Conservation (phyloP, 192 early-diverging fungal species). For the Kickxella alabastrina region DNA sequence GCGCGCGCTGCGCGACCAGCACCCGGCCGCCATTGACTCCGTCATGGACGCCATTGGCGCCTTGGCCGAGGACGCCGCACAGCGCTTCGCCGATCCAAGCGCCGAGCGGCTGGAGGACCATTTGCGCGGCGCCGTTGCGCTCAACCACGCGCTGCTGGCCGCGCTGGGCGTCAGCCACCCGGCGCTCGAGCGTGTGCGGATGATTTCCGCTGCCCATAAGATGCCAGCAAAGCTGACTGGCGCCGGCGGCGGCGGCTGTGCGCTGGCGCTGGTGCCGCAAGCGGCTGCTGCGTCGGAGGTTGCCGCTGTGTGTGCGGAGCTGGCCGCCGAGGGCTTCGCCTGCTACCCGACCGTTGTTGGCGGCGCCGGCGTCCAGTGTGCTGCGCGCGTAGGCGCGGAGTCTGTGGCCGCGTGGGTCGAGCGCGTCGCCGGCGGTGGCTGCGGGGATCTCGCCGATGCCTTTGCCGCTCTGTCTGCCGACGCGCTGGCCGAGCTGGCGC, state of each 20-base stretch:
- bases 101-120: constrained; percentile 10
- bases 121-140: constrained; percentile 59
- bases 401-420: constrained; percentile 24
- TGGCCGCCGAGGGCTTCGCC: constrained; percentile 60
- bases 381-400: constrained; percentile 7
- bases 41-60: constrained; percentile 68
- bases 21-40: constrained; percentile 58
- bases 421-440: constrained; percentile 2
- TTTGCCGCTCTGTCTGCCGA: constrained; percentile 16
- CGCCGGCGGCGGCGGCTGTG: constrained; percentile 96
- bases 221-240: constrained; percentile 91
- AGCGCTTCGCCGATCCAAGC: constrained; percentile 18
- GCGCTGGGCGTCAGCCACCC: constrained; percentile 83
- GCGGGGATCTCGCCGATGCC: neutral
- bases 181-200: constrained; percentile 71
- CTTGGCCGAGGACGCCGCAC: constrained; percentile 46
- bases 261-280: constrained; percentile 66
- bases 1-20: constrained; percentile 51
- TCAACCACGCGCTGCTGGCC: constrained; percentile 80
- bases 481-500: constrained; percentile 15
- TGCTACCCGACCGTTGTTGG: constrained; percentile 73
- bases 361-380: constrained; percentile 56
- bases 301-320: constrained; percentile 40
- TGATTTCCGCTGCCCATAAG: constrained; percentile 56
- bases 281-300: constrained; percentile 16